Evolutionary conservation across 371 early-diverging fungal species (phyloP), one percentile per base, ranked within the genome.

Genomic region (Funneliformis caledonium): DNA sequence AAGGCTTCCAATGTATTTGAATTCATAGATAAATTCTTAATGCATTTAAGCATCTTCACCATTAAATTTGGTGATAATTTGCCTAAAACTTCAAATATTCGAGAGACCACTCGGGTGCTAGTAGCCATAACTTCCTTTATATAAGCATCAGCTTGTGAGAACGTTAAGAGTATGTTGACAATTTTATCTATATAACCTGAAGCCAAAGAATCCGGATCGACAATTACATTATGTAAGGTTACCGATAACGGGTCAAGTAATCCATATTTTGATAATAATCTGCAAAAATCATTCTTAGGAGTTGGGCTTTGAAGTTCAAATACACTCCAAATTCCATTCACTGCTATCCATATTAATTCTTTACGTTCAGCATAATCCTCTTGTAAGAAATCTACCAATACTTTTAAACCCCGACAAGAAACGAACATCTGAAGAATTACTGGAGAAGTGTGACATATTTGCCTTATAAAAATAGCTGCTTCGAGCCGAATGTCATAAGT

Each of bases 11-110:
- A 82, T 0, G 90, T 86, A 65, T 85, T 86, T 14, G 89, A 83
- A 76, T 85, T 87, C 88, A 89, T 87, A 3, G 91, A 90, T 26
- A 91, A 77, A 78, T 91, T 89, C 72, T 89, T 91, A 73, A 91
- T 83, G 56, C 86, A 87, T 83, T 90, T 91, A 10, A 90, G 83
- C 83, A 90, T 83, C 65, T 80, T 80, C 12, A 91, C 87, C 31
- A 80, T 62, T 7, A 86, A 74, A 11, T 78, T 70, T 4, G 84
- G 80, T 6, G 86, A 81, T 42, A 89, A 80, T 45, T 80, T 81
- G 50, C 87, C 82, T n/a, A 89, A 37, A 10, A 84, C 85, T 72
- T 82, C 82, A 56, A 89, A 80, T 81, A 88, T 84, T 14, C 80
- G 33, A 26, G 59, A 4, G 62, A 67, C 83, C 75, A 87, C 80